phyloP scores from a whole-genome alignment of 2,329 filamentous ascomycete genomes.

The Colletotrichum musae region DNA sequence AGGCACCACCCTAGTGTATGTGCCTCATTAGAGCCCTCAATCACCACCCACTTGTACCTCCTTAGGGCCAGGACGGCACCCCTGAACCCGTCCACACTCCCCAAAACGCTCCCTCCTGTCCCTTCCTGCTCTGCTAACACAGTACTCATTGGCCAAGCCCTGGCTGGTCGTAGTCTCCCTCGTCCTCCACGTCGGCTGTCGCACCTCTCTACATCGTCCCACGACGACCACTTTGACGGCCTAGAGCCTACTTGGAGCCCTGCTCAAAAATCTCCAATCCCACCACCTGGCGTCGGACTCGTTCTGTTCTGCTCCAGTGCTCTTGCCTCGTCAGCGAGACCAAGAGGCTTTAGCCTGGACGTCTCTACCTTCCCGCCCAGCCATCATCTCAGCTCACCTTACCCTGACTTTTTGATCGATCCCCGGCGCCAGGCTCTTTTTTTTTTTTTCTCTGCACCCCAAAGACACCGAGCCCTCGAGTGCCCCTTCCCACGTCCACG shows the following conservation, averaged over 20 bases:
- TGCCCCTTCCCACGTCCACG: constrained; percentile 5
- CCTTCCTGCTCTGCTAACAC: constrained; percentile 12
- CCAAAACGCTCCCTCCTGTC: constrained; percentile 6
- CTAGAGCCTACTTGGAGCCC: constrained; percentile 12
- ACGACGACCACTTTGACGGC: constrained; percentile 27
- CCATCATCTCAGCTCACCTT: constrained; percentile 21
- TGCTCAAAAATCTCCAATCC: constrained; percentile 29
- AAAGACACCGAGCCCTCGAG: constrained; percentile 25
- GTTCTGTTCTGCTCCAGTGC: constrained; percentile 16
- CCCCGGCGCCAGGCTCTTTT: constrained; percentile 22
- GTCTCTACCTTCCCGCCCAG: not conserved
- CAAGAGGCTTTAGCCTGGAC: not conserved
- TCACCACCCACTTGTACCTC: constrained; percentile 30
- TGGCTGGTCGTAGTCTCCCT: constrained; percentile 40
- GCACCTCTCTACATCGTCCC: constrained; percentile 35
- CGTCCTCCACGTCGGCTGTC: constrained; percentile 36
- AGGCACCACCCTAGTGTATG: constrained; percentile 8
- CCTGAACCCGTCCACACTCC: constrained; percentile 30
- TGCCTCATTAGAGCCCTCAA: constrained; percentile 31
- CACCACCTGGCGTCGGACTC: constrained; percentile 15
- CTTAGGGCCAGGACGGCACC: constrained; percentile 28
- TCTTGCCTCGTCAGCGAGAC: constrained; percentile 30
- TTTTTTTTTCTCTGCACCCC: constrained; percentile 19
- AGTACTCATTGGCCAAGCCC: constrained; percentile 32
- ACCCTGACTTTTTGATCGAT: constrained; percentile 15